phyloP scores from a whole-genome alignment of 108 stramenopile species.

The Pseudonitzschia multiseries region DNA sequence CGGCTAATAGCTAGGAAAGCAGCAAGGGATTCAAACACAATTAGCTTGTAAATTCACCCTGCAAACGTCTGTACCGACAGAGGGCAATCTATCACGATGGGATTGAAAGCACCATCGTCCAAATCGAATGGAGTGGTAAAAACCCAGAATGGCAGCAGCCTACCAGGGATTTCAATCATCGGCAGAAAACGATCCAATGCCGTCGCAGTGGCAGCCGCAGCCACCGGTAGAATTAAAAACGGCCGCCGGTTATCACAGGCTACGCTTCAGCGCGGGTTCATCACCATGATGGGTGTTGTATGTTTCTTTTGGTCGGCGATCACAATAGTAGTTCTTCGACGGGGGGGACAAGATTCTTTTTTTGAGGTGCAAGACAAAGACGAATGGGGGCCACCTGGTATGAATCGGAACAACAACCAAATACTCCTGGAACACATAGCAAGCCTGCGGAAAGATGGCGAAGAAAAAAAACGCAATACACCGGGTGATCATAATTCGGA shows the following conservation, averaged over 20 bases:
- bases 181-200: background rate
- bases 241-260: conserved; percentile 19
- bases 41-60: too few relatives aligned
- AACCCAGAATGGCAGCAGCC: background rate
- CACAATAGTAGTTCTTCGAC: conserved; percentile 3
- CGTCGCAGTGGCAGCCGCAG: background rate
- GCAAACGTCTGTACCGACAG: too few relatives aligned
- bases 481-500: background rate
- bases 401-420: background rate
- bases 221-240: background rate
- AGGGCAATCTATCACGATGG: too few relatives aligned
- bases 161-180: background rate
- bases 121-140: background rate
- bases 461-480: background rate
- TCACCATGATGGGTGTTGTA: conserved; percentile 24
- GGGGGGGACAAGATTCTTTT: background rate
- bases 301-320: conserved; percentile 19
- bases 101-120: background rate
- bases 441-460: background rate
- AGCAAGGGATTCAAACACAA: too few relatives aligned
- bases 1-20: too few relatives aligned
- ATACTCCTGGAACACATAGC: conserved; percentile 6
- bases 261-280: conserved; percentile 19
- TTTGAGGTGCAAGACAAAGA: background rate
- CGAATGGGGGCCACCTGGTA: conserved; percentile 2